Conservation (phyloP, 2,329 filamentous ascomycete genomes). For the Arthrobotrys iridis region DNA sequence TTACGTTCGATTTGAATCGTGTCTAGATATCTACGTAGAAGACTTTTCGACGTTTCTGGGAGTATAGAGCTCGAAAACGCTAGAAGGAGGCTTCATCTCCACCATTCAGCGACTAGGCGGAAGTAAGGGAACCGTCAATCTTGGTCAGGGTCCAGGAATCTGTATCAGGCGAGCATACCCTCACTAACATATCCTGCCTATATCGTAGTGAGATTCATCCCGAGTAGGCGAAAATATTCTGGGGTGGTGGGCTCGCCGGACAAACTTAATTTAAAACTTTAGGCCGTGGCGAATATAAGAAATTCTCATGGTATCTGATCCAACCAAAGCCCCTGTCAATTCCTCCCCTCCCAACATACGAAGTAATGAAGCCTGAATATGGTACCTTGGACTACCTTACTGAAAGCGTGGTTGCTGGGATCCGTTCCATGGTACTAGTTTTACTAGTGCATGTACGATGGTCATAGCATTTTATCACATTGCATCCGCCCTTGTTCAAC, state of each 20-base stretch:
- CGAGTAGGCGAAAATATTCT: constrained; percentile 31
- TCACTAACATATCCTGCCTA: neutral
- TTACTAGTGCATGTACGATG: constrained; percentile 23
- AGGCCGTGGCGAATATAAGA: neutral
- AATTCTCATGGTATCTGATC: constrained; percentile 13
- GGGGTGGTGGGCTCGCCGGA: constrained; percentile 1
- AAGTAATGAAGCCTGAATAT: neutral
- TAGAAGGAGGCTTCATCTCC: constrained; percentile 22
- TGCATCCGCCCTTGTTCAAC: constrained; percentile 1
- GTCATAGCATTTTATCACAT: constrained; percentile 24
- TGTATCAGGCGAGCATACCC: neutral
- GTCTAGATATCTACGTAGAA: neutral
- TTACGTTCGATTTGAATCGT: neutral
- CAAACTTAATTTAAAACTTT: constrained; percentile 41
- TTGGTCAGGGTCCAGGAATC: constrained; percentile 1
- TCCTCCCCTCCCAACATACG: constrained; percentile 7
- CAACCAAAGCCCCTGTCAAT: constrained; percentile 26
- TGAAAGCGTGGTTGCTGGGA: constrained; percentile 23
- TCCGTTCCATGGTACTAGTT: constrained; percentile 39
- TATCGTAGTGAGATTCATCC: constrained; percentile 15
- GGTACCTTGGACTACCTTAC: constrained; percentile 31
- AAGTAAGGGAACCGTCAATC: constrained; percentile 31
- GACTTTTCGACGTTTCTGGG: constrained; percentile 22
- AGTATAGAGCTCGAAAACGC: constrained; percentile 19
- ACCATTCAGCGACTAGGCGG: neutral